Percentiles rank a stretch among this genome's conserved stretches.
Evolutionary conservation across 2,329 filamentous ascomycete species (phyloP).

Genomic region (Hypoxylon sp.): DNA sequence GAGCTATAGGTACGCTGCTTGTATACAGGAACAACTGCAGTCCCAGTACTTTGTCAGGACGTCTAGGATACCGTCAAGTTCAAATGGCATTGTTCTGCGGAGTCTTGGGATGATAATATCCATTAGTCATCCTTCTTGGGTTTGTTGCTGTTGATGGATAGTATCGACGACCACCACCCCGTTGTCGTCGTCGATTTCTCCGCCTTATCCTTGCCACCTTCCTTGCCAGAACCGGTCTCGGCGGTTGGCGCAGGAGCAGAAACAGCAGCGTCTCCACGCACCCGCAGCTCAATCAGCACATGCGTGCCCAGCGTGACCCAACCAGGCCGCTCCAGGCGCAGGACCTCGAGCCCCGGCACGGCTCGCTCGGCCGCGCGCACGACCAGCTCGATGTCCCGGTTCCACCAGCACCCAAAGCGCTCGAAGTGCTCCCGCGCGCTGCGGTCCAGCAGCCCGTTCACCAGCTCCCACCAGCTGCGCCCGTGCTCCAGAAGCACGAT

Average conservation of each 20-base stretch:
- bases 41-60: background rate
- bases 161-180: conserved; percentile 32
- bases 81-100: background rate
- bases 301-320: conserved; percentile 70
- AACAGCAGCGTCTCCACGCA: conserved; percentile 8
- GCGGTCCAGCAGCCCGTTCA: conserved; percentile 70
- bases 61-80: background rate
- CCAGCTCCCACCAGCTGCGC: conserved; percentile 66
- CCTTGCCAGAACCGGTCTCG: background rate
- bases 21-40: background rate
- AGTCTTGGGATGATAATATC: background rate
- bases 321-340: conserved; percentile 67
- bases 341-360: conserved; percentile 70
- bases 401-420: conserved; percentile 78
- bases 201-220: conserved; percentile 23
- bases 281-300: conserved; percentile 70
- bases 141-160: conserved; percentile 27
- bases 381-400: conserved; percentile 71
- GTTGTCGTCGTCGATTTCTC: conserved; percentile 11
- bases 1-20: background rate
- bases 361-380: conserved; percentile 64
- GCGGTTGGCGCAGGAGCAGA: background rate
- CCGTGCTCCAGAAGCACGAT: conserved; percentile 76
- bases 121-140: conserved; percentile 32
- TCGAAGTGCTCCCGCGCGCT: conserved; percentile 69